Percentiles rank a stretch among this genome's conserved stretches.
Conservation (phyloP, 1,284 basidiomycete genomes). For the Trichosporon sp. region DNA sequence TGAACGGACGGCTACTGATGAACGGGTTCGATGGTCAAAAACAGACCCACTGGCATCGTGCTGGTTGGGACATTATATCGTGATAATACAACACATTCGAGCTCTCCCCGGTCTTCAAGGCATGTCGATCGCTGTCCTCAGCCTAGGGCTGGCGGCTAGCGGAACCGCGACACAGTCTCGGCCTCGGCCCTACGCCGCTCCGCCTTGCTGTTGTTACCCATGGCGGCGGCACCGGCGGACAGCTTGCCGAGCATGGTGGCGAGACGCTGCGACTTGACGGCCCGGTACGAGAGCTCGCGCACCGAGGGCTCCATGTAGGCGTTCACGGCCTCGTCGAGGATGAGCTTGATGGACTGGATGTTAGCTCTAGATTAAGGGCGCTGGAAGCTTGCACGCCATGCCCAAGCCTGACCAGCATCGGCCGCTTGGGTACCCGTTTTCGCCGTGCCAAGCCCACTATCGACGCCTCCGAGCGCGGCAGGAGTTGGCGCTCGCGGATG, state of each 20-base stretch:
- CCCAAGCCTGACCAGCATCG: too few species aligned
- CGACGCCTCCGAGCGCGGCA: too few species aligned
- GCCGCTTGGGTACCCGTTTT: slow-evolving; percentile 5
- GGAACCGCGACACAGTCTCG: slow-evolving; percentile 59
- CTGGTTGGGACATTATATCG: background rate
- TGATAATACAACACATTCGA: slow-evolving; percentile 2
- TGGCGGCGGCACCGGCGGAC: slow-evolving; percentile 55
- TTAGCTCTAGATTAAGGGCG: slow-evolving; percentile 13
- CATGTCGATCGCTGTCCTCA: background rate
- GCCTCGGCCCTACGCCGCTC: slow-evolving; percentile 74
- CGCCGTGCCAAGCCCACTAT: background rate
- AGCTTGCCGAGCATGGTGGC: slow-evolving; percentile 78
- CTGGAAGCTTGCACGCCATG: too few species aligned
- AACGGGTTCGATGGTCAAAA: too few species aligned
- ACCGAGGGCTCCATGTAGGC: slow-evolving; percentile 76
- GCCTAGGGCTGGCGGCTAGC: background rate
- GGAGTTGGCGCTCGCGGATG: too few species aligned
- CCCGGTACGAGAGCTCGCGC: slow-evolving; percentile 71
- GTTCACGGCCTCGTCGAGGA: slow-evolving; percentile 71
- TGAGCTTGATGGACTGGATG: slow-evolving; percentile 72
- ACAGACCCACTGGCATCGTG: background rate
- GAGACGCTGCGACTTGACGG: slow-evolving; percentile 73
- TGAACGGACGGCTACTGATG: too few species aligned
- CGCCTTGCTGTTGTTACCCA: slow-evolving; percentile 59
- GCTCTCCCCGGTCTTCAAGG: too few species aligned